A percentile compares a stretch with the other conserved stretches of the same genome.
phyloP scores from a whole-genome alignment of 805 yeast genomes.

The Monosporozyma siamensis region DNA sequence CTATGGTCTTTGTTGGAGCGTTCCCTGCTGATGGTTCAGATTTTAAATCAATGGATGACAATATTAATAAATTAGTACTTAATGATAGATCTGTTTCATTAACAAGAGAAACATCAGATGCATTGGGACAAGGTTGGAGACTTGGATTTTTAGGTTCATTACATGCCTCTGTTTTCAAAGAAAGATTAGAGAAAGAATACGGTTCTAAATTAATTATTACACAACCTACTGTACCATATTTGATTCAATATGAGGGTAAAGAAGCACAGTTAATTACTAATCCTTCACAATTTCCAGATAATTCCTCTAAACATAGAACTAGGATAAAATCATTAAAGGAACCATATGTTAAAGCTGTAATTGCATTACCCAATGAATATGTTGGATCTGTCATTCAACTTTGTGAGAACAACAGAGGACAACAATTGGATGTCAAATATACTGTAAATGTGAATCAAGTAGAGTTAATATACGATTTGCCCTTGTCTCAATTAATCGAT shows the following conservation, averaged over 20 bases:
- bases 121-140: slow-evolving; percentile 97
- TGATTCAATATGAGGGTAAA: slow-evolving; percentile 60
- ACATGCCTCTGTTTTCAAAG: slow-evolving; percentile 92
- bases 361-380: slow-evolving; percentile 86
- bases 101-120: slow-evolving; percentile 85
- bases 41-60: slow-evolving; percentile 81
- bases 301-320: slow-evolving; percentile 21
- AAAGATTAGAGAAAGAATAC: slow-evolving; percentile 84
- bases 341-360: slow-evolving; percentile 83
- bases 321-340: slow-evolving; percentile 49
- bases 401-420: slow-evolving; percentile 78
- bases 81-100: slow-evolving; percentile 88
- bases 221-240: slow-evolving; percentile 93
- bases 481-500: slow-evolving; percentile 83
- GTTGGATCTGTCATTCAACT: slow-evolving; percentile 78
- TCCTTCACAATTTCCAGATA: slow-evolving; percentile 86
- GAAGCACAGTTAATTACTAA: slow-evolving; percentile 61
- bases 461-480: slow-evolving; percentile 66
- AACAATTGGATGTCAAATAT: slow-evolving; percentile 70
- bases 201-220: slow-evolving; percentile 89
- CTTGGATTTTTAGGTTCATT: slow-evolving; percentile 88
- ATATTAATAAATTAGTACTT: slow-evolving; percentile 75
- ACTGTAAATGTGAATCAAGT: slow-evolving; percentile 68
- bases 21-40: slow-evolving; percentile 93
- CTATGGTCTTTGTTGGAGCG: slow-evolving; percentile 98